phyloP scores from a whole-genome alignment of 1,284 basidiomycete genomes.

The Xerocomus nothofagi region DNA sequence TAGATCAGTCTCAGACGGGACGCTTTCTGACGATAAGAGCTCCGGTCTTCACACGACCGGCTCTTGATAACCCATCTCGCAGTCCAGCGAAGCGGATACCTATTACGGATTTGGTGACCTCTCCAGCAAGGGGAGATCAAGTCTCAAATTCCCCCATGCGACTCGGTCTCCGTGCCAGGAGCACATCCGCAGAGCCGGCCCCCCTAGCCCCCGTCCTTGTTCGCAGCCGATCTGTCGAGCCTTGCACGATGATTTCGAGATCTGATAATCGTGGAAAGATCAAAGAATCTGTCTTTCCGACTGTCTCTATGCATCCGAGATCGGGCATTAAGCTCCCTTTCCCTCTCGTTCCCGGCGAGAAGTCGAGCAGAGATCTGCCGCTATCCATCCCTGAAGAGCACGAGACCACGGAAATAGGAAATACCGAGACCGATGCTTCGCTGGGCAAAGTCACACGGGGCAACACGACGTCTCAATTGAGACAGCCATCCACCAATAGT shows the following conservation, averaged over 20 bases:
- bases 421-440: neutral
- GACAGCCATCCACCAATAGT: conserved; percentile 54
- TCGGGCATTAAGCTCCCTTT: conserved; percentile 42
- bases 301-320: conserved; percentile 14
- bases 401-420: conserved; percentile 9
- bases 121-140: conserved; percentile 25
- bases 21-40: conserved; percentile 15
- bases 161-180: conserved; percentile 24
- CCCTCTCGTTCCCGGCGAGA: conserved; percentile 38
- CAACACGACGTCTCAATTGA: conserved; percentile 47
- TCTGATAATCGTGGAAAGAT: conserved; percentile 11
- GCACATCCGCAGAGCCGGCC: conserved; percentile 29
- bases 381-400: conserved; percentile 35
- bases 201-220: conserved; percentile 3
- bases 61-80: conserved; percentile 40
- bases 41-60: conserved; percentile 38
- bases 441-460: conserved; percentile 12
- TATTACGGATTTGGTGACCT: conserved; percentile 34
- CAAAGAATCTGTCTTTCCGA: conserved; percentile 26
- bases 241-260: conserved; percentile 13
- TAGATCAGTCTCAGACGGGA: conserved; percentile 11
- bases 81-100: conserved; percentile 61
- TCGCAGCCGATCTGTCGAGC: conserved; percentile 36
- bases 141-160: conserved; percentile 26
- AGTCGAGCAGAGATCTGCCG: conserved; percentile 20